A percentile compares a stretch with the other conserved stretches of the same genome.
Conservation (phyloP, 306 rosid genomes). For the Vigna trinervia region DNA sequence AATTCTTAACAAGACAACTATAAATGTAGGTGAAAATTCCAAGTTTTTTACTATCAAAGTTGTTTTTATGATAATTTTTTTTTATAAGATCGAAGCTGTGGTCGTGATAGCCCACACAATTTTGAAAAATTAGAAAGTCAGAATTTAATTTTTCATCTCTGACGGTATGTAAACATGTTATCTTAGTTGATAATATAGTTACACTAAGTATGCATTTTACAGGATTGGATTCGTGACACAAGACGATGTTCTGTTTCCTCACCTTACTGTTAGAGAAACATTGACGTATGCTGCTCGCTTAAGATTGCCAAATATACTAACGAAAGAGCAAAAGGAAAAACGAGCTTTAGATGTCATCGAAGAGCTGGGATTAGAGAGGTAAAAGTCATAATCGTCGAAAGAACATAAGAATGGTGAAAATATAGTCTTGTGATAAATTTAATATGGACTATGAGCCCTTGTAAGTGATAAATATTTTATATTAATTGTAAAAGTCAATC, state of each 20-base stretch:
- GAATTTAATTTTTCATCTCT: not conserved
- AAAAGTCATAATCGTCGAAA: constrained; percentile 33
- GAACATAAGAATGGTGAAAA: not conserved
- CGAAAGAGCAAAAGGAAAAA: constrained; percentile 82
- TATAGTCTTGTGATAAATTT: not conserved
- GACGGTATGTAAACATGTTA: not conserved
- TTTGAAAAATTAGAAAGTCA: not conserved
- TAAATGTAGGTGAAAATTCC: constrained; percentile 43
- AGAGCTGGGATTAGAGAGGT: constrained; percentile 97
- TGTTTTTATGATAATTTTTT: not conserved
- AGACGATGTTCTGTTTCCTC: constrained; percentile 96
- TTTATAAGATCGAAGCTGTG: not conserved
- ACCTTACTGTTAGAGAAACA: constrained; percentile 91
- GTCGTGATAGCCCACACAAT: not conserved
- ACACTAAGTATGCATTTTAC: constrained; percentile 36
- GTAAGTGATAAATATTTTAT: constrained; percentile 15
- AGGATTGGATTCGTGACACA: constrained; percentile 98
- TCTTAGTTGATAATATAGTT: not conserved
- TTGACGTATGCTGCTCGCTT: constrained; percentile 84
- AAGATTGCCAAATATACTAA: constrained; percentile 69
- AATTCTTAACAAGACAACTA: not conserved
- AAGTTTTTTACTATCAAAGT: not conserved
- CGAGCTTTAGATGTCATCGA: constrained; percentile 83
- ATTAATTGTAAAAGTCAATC: not conserved
- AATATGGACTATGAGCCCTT: not conserved